These are phyloP conservation scores for Colletotrichum sp. DNA, from an alignment of 2,329 filamentous ascomycete genomes.

Conservation along the genomic window DNA sequence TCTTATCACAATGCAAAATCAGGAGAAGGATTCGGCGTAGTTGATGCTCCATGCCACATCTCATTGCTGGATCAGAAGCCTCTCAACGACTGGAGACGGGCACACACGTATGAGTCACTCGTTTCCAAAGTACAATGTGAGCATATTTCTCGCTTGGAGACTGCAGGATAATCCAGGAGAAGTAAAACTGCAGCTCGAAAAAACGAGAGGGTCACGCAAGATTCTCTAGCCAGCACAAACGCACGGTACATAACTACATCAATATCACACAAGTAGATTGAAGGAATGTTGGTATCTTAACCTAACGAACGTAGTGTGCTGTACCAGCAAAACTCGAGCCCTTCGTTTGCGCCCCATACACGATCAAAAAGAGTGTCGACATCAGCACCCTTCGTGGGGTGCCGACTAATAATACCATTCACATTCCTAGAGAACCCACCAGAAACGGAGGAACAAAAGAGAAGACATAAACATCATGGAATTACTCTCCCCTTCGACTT, in stretches of 20 bases:
- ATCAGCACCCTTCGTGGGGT: constrained; percentile 10
- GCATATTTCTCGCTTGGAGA: background rate
- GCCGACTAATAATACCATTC: background rate
- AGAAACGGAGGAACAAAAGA: background rate
- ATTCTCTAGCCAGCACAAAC: background rate
- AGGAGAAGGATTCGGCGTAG: background rate
- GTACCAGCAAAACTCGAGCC: background rate
- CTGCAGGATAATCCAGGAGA: background rate
- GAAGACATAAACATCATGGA: background rate
- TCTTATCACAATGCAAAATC: background rate
- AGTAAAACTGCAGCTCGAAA: background rate
- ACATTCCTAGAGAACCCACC: background rate
- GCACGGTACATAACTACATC: background rate
- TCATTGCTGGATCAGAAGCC: background rate
- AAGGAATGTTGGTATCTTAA: constrained; percentile 12
- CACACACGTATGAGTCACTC: background rate
- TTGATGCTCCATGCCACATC: background rate
- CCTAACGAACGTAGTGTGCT: background rate
- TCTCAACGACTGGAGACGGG: background rate
- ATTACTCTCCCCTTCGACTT: background rate
- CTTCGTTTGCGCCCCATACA: background rate
- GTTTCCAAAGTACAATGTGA: background rate
- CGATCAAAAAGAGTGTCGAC: constrained; percentile 1
- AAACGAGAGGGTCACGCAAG: background rate
- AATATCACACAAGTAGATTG: background rate